Percentiles rank a stretch among this genome's conserved stretches.
phyloP scores from a whole-genome alignment of 495 filamentous ascomycete species.

The Ascodesmis nigricans region DNA sequence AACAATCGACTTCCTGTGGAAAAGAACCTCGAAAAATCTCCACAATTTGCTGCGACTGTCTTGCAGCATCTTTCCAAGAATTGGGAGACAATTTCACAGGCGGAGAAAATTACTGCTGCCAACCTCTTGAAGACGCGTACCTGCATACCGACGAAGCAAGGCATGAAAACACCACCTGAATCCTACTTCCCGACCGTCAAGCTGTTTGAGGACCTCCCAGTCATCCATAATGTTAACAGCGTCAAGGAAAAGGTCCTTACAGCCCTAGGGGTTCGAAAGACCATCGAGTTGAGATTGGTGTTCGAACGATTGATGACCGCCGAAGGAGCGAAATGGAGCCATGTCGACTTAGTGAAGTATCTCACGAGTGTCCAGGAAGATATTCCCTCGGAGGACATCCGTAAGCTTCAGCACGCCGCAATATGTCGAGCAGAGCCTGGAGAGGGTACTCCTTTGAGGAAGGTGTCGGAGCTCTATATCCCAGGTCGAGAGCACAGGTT shows the following conservation, averaged over 20 bases:
- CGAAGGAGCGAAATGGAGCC: slow-evolving; percentile 51
- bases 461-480: slow-evolving; percentile 65
- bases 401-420: slow-evolving; percentile 47
- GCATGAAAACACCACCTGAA: slow-evolving; percentile 70
- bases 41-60: slow-evolving; percentile 60
- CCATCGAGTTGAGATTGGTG: slow-evolving; percentile 78
- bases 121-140: slow-evolving; percentile 40
- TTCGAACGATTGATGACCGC: slow-evolving; percentile 57
- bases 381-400: slow-evolving; percentile 66
- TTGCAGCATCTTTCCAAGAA: slow-evolving; percentile 61
- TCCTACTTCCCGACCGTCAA: slow-evolving; percentile 86
- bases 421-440: slow-evolving; percentile 60
- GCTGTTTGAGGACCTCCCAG: slow-evolving; percentile 80
- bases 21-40: slow-evolving; percentile 41
- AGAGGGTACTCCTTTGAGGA: slow-evolving; percentile 35
- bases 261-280: slow-evolving; percentile 63
- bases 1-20: slow-evolving; percentile 25
- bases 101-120: slow-evolving; percentile 41
- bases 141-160: slow-evolving; percentile 73
- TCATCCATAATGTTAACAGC: slow-evolving; percentile 44
- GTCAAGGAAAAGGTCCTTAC: slow-evolving; percentile 77
- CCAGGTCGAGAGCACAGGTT: slow-evolving; percentile 47
- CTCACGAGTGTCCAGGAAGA: slow-evolving; percentile 73
- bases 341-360: slow-evolving; percentile 86
- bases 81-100: slow-evolving; percentile 53